A percentile compares a stretch with the other conserved stretches of the same genome.
Evolutionary conservation across 768 basidiomycete genomes (phyloP).

Genomic region (Kwoniella shandongensis): DNA sequence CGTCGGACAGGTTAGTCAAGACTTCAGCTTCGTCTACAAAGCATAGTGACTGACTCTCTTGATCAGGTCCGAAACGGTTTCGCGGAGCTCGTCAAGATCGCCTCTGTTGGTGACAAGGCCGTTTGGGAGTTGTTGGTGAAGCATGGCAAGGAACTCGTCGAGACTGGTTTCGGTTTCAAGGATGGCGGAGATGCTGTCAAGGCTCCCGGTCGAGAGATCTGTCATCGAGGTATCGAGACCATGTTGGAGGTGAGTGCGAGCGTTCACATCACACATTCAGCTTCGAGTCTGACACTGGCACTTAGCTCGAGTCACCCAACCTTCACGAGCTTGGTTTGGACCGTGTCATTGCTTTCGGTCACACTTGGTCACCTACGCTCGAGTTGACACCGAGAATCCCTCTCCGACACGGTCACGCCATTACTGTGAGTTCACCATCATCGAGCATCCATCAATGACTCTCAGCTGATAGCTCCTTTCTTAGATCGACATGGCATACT

Average conservation of each 20-base stretch:
- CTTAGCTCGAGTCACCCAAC: conserved; percentile 54
- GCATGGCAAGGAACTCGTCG: conserved; percentile 52
- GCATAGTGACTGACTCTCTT: background rate
- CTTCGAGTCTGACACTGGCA: background rate
- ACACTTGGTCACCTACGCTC: conserved; percentile 53
- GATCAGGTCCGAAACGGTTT: conserved; percentile 53
- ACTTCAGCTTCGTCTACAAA: no score
- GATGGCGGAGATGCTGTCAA: conserved; percentile 42
- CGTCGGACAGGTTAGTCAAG: conserved; percentile 41
- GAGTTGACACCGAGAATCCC: conserved; percentile 53
- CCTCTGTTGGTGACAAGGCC: conserved; percentile 52
- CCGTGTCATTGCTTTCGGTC: conserved; percentile 54
- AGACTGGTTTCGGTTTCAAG: conserved; percentile 53
- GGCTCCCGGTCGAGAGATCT: conserved; percentile 48
- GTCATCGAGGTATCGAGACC: conserved; percentile 53
- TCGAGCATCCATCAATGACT: background rate
- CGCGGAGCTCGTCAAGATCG: conserved; percentile 55
- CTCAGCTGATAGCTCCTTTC: background rate
- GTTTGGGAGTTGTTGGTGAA: conserved; percentile 53
- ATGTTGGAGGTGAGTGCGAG: conserved; percentile 50
- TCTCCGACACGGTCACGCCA: conserved; percentile 53
- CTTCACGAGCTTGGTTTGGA: conserved; percentile 54
- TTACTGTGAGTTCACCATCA: conserved; percentile 25
- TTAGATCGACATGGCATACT: conserved; percentile 55
- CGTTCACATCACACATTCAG: background rate